Evolutionary conservation across 257 asterid genomes (phyloP), one percentile per base, ranked within the genome.

Genomic region (Anisodus acutangulus): DNA sequence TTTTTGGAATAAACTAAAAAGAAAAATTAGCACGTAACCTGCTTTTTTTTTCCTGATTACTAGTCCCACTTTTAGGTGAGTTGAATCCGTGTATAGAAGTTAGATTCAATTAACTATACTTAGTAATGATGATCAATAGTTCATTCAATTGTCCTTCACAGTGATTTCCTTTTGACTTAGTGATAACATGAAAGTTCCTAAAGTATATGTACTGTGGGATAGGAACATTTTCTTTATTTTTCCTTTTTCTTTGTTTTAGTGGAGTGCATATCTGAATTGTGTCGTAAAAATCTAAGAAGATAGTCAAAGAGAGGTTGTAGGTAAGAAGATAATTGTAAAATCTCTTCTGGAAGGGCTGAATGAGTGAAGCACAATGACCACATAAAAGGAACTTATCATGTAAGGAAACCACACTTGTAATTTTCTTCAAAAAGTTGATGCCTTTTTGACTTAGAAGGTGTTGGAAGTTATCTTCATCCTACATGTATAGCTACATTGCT

Each of bases 381-480:
- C 6, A 49, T 17, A 9, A 45, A 57, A 68, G 5, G 58, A 54
- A 63, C 31, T 53, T 5, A 49, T 16, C 5, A 83, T 5, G 15
- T 16, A 9, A 83, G 22, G 47, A 71, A 58, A 66, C 15, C 68
- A 63, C 55, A 41, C 63, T 41, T 62, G 37, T 15, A 39, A 55
- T 72, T 71, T 59, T 49, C 66, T 74, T 59, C 43, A 45, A 59
- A 83, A 82, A 59, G 13, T 7, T 71, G 39, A 58, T 72, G 53
- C 22, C 72, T 78, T 78, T 55, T 84, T 84, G 86, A 78, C 83
- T 78, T 84, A 16, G 19, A 78, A 76, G 79, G 31, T 64, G 8
- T 39, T 51, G 15, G 68, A 67, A 84, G 11, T 76, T 31, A 78
- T 62, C 78, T 78, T 47, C 22, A 7, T 15, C 31, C 1, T 51